Conservation (phyloP, 768 basidiomycete species). For the Suillus variegatus region DNA sequence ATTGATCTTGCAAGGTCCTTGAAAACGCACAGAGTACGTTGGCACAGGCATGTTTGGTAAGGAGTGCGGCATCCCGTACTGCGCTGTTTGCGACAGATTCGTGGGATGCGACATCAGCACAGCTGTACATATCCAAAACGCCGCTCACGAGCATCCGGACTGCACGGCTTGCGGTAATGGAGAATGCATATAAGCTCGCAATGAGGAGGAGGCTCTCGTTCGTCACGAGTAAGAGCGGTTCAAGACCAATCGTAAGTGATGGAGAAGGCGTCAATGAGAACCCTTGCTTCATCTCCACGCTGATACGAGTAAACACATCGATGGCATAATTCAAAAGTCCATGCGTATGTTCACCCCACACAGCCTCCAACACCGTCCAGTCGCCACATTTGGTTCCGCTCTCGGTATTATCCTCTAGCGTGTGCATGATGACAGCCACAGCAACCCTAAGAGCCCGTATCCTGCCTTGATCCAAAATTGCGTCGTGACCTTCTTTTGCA, state of each 20-base stretch:
- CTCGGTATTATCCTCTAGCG: slow-evolving; percentile 49
- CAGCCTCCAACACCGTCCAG: slow-evolving; percentile 52
- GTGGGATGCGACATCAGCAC: slow-evolving; percentile 45
- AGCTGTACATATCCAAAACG: slow-evolving; percentile 57
- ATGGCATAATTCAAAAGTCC: slow-evolving; percentile 60
- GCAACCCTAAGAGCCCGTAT: slow-evolving; percentile 66
- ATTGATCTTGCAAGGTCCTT: slow-evolving; percentile 29
- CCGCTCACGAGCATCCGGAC: slow-evolving; percentile 45
- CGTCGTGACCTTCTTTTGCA: slow-evolving; percentile 37
- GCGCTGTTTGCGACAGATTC: not conserved
- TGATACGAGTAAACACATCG: slow-evolving; percentile 49
- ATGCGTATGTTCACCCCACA: slow-evolving; percentile 62
- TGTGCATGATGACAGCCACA: slow-evolving; percentile 53
- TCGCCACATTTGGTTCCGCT: slow-evolving; percentile 38
- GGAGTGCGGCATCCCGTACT: slow-evolving; percentile 39
- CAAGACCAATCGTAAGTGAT: slow-evolving; percentile 41
- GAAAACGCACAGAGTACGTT: slow-evolving; percentile 46
- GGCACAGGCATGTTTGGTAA: slow-evolving; percentile 51
- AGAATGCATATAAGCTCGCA: slow-evolving; percentile 43
- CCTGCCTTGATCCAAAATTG: slow-evolving; percentile 46
- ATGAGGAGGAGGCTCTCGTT: slow-evolving; percentile 58
- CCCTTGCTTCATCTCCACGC: slow-evolving; percentile 53
- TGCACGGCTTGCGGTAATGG: slow-evolving; percentile 52
- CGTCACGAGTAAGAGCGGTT: slow-evolving; percentile 55
- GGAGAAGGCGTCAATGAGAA: slow-evolving; percentile 46